These are phyloP conservation scores for Boehmeria nivea DNA, from an alignment of 306 rosid species.

Conservation along the genomic window DNA sequence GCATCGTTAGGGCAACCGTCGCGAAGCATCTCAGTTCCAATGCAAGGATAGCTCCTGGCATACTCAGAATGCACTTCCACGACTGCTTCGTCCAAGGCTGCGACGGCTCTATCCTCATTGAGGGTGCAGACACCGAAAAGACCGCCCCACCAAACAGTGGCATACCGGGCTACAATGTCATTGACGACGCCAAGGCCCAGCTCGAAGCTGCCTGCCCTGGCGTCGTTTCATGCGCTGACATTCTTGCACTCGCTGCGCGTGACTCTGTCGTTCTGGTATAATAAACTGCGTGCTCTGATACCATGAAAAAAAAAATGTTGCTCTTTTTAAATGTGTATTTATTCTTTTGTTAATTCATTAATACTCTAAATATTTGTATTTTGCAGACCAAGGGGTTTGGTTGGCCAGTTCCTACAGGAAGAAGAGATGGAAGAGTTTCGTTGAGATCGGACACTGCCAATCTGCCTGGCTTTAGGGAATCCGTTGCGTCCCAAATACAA, in stretches of 20 bases:
- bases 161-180: not conserved
- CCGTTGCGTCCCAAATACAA: constrained; percentile 31
- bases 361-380: too few relatives aligned
- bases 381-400: constrained; percentile 31
- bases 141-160: not conserved
- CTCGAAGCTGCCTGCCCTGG: constrained; percentile 1
- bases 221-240: not conserved
- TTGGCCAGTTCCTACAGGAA: constrained; percentile 54
- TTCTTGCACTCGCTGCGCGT: not conserved
- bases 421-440: constrained; percentile 52
- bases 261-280: not conserved
- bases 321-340: too few relatives aligned
- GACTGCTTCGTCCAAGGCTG: not conserved
- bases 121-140: not conserved
- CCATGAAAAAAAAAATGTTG: too few relatives aligned
- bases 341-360: too few relatives aligned
- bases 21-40: not conserved
- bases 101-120: not conserved
- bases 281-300: too few relatives aligned
- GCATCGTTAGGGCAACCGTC: not conserved
- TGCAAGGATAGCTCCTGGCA: not conserved
- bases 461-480: constrained; percentile 34
- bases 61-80: not conserved
- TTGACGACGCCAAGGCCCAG: not conserved
- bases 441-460: constrained; percentile 28